Evolutionary conservation across 352 stramenopile species (phyloP).

Genomic region (Globisporangium orthogonon): DNA sequence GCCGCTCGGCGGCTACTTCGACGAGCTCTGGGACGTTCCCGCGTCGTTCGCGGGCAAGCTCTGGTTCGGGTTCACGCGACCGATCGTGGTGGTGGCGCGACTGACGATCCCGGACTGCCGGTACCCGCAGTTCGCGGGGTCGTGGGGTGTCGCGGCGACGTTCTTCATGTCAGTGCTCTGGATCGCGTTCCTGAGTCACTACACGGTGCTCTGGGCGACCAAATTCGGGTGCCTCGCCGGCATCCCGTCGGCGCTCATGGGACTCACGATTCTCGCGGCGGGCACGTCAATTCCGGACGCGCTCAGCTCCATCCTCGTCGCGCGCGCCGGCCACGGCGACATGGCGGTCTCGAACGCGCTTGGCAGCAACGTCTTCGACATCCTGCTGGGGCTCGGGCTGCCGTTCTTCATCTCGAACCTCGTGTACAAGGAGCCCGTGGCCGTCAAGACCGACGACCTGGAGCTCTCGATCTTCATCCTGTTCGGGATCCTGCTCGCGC

Average conservation of each 20-base stretch:
- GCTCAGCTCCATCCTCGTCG: constrained; percentile 73
- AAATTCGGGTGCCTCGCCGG: constrained; percentile 61
- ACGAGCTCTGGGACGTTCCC: constrained; percentile 42
- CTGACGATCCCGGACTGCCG: constrained; percentile 71
- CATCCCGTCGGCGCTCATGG: constrained; percentile 68
- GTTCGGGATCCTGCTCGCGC: constrained; percentile 50
- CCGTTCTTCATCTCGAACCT: constrained; percentile 80
- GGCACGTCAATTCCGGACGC: constrained; percentile 74
- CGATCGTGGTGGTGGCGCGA: constrained; percentile 58
- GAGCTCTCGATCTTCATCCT: constrained; percentile 59
- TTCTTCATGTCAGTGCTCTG: constrained; percentile 67
- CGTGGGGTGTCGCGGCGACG: constrained; percentile 36
- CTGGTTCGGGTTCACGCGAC: constrained; percentile 55
- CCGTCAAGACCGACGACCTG: constrained; percentile 41
- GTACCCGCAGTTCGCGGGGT: constrained; percentile 46
- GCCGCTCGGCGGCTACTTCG: constrained; percentile 46
- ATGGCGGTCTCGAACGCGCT: constrained; percentile 83
- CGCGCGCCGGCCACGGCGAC: constrained; percentile 69
- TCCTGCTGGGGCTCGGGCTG: constrained; percentile 65
- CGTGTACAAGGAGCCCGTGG: constrained; percentile 48
- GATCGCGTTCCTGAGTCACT: constrained; percentile 73
- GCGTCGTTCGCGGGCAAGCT: constrained; percentile 34
- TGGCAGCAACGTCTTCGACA: constrained; percentile 85
- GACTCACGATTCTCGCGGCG: constrained; percentile 72
- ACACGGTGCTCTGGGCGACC: constrained; percentile 51